Evolutionary conservation across 495 filamentous ascomycete species (phyloP), one percentile per base, ranked within the genome.

Genomic region (Rhizodiscina lignyota): DNA sequence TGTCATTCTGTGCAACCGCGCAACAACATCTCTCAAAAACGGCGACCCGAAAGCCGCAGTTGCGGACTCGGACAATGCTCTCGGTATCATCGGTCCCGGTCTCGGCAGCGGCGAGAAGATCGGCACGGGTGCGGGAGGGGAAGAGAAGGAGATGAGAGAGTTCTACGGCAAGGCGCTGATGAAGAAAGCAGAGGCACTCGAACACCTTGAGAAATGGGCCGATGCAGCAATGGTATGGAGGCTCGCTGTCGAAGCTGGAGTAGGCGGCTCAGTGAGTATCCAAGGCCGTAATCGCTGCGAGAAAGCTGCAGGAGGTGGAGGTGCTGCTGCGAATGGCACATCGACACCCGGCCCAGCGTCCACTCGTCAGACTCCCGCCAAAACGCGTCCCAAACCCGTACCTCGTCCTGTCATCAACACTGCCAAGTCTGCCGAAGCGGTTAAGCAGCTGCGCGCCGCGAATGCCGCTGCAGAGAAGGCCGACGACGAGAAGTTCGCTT

Each of bases 171-270:
- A 94, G 55, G 86, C 85, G 0, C 63, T 94, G 28, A 85, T 77
- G 54, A 77, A 91, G 37, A 94, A 94, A 62, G 89, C 91, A 11
- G 91, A 96, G 54, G 87, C 81, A 1, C 64, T 96, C 20, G 89
- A 97, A 58, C 81, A 94, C 46, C 74, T 97, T 49, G 89, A 97
- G 60, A 79, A 79, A 50, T 97, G 89, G 87, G 50, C 55, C 2
- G 86, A 94, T 20, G 91, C 89, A 2, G 74, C 68, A 0, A 61
- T 67, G 15, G 68, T 75, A 0, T 97, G 89, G 89, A 74, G 74
- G 41, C 59, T 67, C 17, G 84, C 82, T 18, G 79, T 94, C 12
- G 81, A 89, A 53, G 70, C 72, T 4, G 81, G 84, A 4, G 68
- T 91, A 5, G 86, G 89, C 24, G 87, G 83, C 20, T 61, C 77